Evolutionary conservation across 192 early-diverging fungal species (phyloP), one percentile per base, ranked within the genome.

Genomic region (Podila horticola): DNA sequence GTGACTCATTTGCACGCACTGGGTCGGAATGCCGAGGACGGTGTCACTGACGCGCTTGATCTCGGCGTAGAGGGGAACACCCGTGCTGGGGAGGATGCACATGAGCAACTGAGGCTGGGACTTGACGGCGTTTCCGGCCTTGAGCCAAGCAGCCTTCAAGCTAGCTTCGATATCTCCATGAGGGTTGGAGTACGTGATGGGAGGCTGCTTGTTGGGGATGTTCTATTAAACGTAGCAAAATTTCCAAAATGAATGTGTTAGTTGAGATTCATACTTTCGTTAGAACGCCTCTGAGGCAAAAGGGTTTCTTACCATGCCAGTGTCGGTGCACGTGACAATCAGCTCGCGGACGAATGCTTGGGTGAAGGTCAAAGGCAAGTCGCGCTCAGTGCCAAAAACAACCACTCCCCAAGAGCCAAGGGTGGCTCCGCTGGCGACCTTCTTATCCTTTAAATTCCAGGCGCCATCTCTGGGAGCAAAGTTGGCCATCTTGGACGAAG

Each of bases 1-100:
- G 67, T 97, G 91, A 79, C 90, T 95, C 20, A 90, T 86, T 70
- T 95, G 95, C 67, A 98, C 90, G 82, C 97, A 98, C 85, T 98
- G 97, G 31, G 95, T 95, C 0, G 94, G 90, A 38, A 97, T 82
- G 29, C 96, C 96, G 68, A 97, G 89, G 24, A 95, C 92, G 0
- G 95, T 97, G 76, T 98, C 96, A 34, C 90, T 90, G 28, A 95
- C 89, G 31, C 96, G 90, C 88, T 98, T 98, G 82, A 97, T 92
- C 55, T 93, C 71, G 34, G 91, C 91, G 83, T 98, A 98, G 9
- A 95, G 72, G 17, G 90, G 89, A 62, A 92, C 88, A 66, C 90
- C 93, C 38, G 93, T 95, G 77, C 90, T 92, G 34, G 93, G 93
- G 62, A 98, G 79, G 58, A 98, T 82, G 71, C 95, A 94, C 9